These are phyloP conservation scores for Cystobasidium ongulense DNA, from an alignment of 768 basidiomycete species.

Conservation along the genomic window DNA sequence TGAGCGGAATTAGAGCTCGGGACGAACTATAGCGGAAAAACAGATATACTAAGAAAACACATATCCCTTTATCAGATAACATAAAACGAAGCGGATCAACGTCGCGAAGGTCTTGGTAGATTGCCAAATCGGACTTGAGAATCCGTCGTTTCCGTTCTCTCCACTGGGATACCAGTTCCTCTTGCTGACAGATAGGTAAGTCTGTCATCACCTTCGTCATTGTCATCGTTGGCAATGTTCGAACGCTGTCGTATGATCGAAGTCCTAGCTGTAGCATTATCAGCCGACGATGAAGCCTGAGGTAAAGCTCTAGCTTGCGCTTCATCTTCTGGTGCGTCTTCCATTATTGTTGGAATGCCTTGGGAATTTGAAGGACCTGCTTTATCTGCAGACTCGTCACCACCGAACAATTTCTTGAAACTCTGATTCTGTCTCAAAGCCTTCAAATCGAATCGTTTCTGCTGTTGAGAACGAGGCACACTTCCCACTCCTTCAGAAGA, in stretches of 20 bases:
- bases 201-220: not conserved
- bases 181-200: not conserved
- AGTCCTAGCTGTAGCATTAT: not conserved
- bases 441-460: slow-evolving; percentile 18
- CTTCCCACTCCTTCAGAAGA: not conserved
- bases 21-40: too few relatives aligned
- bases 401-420: slow-evolving; percentile 20
- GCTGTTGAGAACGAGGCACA: not conserved
- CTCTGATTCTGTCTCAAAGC: not conserved
- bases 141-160: slow-evolving; percentile 20
- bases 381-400: not conserved
- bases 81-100: too few relatives aligned
- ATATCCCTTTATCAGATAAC: too few relatives aligned
- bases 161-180: slow-evolving; percentile 17
- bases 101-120: slow-evolving; percentile 5
- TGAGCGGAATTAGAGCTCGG: too few relatives aligned
- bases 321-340: slow-evolving; percentile 6
- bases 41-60: too few relatives aligned
- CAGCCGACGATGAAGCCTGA: not conserved
- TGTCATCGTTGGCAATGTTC: not conserved
- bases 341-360: not conserved
- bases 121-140: slow-evolving; percentile 22
- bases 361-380: not conserved
- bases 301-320: not conserved
- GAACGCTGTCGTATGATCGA: not conserved